Conservation (phyloP, 257 asterid genomes). For the Scutellaria galericulata region DNA sequence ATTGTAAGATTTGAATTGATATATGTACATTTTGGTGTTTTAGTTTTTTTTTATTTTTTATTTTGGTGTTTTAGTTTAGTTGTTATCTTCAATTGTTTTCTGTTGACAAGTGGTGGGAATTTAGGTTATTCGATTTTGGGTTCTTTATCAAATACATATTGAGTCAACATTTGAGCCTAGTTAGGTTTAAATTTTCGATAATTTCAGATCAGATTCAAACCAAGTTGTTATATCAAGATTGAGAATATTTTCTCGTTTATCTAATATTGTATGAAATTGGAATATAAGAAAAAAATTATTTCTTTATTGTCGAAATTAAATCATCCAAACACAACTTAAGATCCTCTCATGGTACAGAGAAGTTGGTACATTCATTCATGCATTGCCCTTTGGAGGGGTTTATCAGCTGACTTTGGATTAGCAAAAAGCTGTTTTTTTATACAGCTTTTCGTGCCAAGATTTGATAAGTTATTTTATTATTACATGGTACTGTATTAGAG, state of each 20-base stretch:
- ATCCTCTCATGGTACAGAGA: slow-evolving; percentile 23
- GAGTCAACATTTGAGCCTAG: too few relatives aligned
- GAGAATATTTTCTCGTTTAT: too few relatives aligned
- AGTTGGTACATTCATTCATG: background rate
- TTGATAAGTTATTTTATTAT: slow-evolving; percentile 1
- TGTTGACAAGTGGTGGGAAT: too few relatives aligned
- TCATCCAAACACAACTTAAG: slow-evolving; percentile 9
- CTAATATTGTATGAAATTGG: too few relatives aligned
- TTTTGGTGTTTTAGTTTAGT: background rate
- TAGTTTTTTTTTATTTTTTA: background rate
- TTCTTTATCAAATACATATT: too few relatives aligned
- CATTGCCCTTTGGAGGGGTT: slow-evolving; percentile 21
- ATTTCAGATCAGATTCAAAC: too few relatives aligned
- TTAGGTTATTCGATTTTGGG: too few relatives aligned
- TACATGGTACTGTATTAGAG: background rate
- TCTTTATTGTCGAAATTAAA: background rate
- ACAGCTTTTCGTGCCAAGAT: slow-evolving; percentile 31
- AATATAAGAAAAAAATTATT: too few relatives aligned
- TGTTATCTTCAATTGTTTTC: too few relatives aligned
- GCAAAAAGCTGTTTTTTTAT: slow-evolving; percentile 33
- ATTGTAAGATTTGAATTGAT: background rate
- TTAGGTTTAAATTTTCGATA: too few relatives aligned
- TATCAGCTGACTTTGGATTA: slow-evolving; percentile 33
- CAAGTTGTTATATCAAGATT: too few relatives aligned
- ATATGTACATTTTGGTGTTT: slow-evolving; percentile 1